A percentile compares a stretch with the other conserved stretches of the same genome.
These are phyloP conservation scores for Ochetophila trinervis DNA, from an alignment of 306 rosid genomes.

Conservation along the genomic window DNA sequence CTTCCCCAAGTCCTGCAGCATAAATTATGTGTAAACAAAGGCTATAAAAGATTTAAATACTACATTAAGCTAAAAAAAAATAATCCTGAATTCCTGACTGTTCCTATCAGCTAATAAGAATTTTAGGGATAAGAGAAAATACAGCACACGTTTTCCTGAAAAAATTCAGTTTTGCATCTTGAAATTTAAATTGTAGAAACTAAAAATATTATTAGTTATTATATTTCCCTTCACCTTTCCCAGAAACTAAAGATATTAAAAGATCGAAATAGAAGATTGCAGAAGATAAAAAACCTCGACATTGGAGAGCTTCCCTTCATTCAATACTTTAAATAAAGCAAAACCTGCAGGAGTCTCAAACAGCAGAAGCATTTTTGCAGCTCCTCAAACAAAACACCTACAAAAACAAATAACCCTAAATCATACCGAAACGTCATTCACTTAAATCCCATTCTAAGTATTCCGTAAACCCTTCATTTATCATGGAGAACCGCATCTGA, in stretches of 20 bases:
- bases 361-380: slow-evolving; percentile 56
- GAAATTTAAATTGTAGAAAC: background rate
- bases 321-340: slow-evolving; percentile 71
- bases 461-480: background rate
- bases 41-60: background rate
- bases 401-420: background rate
- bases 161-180: too few relatives aligned
- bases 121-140: background rate
- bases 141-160: background rate
- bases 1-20: slow-evolving; percentile 58
- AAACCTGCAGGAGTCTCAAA: slow-evolving; percentile 81
- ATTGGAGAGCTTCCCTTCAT: slow-evolving; percentile 75
- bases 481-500: too few relatives aligned
- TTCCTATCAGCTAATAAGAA: background rate
- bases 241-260: background rate
- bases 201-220: background rate
- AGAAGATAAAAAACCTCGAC: slow-evolving; percentile 51
- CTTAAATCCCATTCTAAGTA: background rate
- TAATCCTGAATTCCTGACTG: too few relatives aligned
- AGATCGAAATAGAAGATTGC: background rate
- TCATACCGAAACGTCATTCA: background rate
- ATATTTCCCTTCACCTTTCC: background rate
- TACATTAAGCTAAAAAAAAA: background rate
- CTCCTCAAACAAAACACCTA: slow-evolving; percentile 35
- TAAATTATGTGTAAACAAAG: background rate